A percentile compares a stretch with the other conserved stretches of the same genome.
phyloP scores from a whole-genome alignment of 495 filamentous ascomycete species.

The Talaromyces nanjingensis region DNA sequence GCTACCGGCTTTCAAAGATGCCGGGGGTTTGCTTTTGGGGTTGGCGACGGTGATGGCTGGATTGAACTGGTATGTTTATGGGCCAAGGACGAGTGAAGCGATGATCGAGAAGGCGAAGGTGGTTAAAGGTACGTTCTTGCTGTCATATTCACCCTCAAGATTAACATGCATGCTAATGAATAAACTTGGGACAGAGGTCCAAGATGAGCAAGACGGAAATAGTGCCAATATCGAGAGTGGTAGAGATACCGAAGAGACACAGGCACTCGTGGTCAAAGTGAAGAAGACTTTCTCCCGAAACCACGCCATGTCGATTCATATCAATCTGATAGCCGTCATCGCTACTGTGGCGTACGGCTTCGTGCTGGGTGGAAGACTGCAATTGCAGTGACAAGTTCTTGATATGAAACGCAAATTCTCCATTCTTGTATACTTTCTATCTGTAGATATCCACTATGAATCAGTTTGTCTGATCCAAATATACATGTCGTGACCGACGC shows the following conservation, averaged over 20 bases:
- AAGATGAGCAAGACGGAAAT: slow-evolving; percentile 16
- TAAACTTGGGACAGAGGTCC: background rate
- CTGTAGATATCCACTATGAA: too few species aligned
- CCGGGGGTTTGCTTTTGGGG: slow-evolving; percentile 29
- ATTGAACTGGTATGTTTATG: slow-evolving; percentile 41
- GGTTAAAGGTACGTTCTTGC: slow-evolving; percentile 27
- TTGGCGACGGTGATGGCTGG: slow-evolving; percentile 31
- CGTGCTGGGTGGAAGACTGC: slow-evolving; percentile 22
- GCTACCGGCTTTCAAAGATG: slow-evolving; percentile 12
- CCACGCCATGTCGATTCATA: slow-evolving; percentile 51
- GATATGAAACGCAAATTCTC: background rate
- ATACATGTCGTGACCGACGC: background rate
- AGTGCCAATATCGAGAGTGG: background rate
- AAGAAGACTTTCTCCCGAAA: slow-evolving; percentile 39
- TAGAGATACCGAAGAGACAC: slow-evolving; percentile 19
- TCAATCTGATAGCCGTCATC: slow-evolving; percentile 45
- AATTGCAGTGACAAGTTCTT: slow-evolving; percentile 1
- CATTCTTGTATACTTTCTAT: background rate
- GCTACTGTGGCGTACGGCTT: slow-evolving; percentile 46
- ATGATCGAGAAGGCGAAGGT: slow-evolving; percentile 32
- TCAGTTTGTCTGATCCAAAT: too few species aligned
- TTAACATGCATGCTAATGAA: too few species aligned
- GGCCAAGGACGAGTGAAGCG: slow-evolving; percentile 36
- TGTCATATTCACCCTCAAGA: too few species aligned
- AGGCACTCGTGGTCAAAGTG: slow-evolving; percentile 17